Evolutionary conservation across 78 protist species (phyloP).

Genomic region (Acrasis kona): DNA sequence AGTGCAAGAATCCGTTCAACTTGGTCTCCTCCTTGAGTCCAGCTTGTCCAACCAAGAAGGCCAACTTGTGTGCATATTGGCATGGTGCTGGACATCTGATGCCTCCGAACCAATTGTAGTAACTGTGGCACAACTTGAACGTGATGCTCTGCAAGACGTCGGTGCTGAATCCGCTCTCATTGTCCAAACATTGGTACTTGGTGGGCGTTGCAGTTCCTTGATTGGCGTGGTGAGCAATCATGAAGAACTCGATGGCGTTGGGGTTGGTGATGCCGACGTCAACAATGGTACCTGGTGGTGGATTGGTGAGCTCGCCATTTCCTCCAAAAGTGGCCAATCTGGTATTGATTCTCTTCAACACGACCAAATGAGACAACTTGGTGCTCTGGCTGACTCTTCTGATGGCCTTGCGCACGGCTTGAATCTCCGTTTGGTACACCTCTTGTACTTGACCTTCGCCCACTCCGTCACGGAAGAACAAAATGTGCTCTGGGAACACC

Average conservation of each 20-base stretch:
- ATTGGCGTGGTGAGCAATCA: slow-evolving; percentile 19
- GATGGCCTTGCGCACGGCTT: background rate
- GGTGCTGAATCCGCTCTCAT: background rate
- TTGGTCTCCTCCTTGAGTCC: background rate
- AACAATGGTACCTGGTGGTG: slow-evolving; percentile 34
- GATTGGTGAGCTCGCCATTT: slow-evolving; percentile 11
- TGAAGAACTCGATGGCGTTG: slow-evolving; percentile 28
- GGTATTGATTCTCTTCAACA: slow-evolving; percentile 34
- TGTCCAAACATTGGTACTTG: slow-evolving; percentile 20
- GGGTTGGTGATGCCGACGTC: background rate
- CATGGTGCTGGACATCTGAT: slow-evolving; percentile 40
- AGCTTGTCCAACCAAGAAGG: slow-evolving; percentile 36
- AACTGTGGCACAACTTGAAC: slow-evolving; percentile 16
- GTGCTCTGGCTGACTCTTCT: background rate
- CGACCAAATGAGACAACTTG: slow-evolving; percentile 20
- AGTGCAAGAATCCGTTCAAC: too few species aligned
- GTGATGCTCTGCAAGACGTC: slow-evolving; percentile 3
- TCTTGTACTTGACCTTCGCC: slow-evolving; percentile 45
- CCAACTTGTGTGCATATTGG: slow-evolving; percentile 44
- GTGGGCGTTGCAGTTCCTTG: slow-evolving; percentile 34
- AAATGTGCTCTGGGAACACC: slow-evolving; percentile 12
- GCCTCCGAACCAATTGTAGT: slow-evolving; percentile 8
- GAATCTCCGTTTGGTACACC: background rate
- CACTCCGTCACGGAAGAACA: slow-evolving; percentile 60
- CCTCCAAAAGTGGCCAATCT: slow-evolving; percentile 14